phyloP scores from a whole-genome alignment of 441 rosid species.

The Gossypium schwendimanii region DNA sequence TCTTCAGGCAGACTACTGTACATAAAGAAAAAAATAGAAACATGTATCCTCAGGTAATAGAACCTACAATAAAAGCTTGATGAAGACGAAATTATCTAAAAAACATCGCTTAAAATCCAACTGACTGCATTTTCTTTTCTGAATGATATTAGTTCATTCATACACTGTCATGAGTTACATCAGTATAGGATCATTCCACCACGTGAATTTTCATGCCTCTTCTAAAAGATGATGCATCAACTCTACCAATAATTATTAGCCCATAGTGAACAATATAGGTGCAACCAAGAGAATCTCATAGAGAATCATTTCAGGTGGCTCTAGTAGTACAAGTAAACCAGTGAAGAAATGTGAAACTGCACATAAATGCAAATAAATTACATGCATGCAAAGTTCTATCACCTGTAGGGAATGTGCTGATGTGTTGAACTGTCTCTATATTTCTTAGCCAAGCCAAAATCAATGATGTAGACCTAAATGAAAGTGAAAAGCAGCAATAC shows the following conservation, averaged over 20 bases:
- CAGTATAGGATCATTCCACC: background rate
- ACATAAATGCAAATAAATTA: background rate
- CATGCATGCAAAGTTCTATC: background rate
- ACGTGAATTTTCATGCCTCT: background rate
- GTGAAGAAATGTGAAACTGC: background rate
- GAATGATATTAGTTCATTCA: background rate
- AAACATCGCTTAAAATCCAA: background rate
- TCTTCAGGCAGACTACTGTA: background rate
- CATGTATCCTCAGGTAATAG: background rate
- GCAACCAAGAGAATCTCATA: background rate
- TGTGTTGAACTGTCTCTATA: slow-evolving; percentile 86
- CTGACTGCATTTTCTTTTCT: background rate
- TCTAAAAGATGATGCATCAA: background rate
- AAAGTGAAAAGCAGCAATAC: background rate
- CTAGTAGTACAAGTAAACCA: background rate
- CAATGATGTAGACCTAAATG: slow-evolving; percentile 76
- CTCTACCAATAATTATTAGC: background rate
- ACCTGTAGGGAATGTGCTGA: slow-evolving; percentile 98
- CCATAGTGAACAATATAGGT: background rate
- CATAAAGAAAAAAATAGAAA: background rate
- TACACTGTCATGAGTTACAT: background rate
- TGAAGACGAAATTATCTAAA: background rate
- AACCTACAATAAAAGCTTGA: background rate
- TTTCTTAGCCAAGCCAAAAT: slow-evolving; percentile 97
- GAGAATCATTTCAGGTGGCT: background rate